A percentile compares a stretch with the other conserved stretches of the same genome.
Evolutionary conservation across 257 asterid species (phyloP).

Genomic region (Capsicum rhomboideum): DNA sequence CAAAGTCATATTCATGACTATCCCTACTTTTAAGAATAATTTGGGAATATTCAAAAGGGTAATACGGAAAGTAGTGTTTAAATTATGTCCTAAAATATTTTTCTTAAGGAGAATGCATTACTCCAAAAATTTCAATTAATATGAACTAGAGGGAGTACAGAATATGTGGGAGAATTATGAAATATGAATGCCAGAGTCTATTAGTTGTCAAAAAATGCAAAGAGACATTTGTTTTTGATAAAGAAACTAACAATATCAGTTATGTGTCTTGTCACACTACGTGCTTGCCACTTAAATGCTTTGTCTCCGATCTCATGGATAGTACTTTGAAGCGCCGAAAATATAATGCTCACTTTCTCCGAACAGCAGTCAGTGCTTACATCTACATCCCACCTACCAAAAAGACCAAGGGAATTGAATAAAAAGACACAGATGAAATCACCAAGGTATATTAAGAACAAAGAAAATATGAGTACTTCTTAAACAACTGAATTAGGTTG

Average conservation of each 20-base stretch:
- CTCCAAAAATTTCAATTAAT: too few species aligned
- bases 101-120: too few species aligned
- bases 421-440: not conserved
- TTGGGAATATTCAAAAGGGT: too few species aligned
- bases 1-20: too few species aligned
- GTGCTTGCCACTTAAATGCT: conserved; percentile 48
- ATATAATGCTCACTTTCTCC: conserved; percentile 54
- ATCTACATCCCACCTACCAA: conserved; percentile 66
- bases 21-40: too few species aligned
- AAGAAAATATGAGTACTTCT: conserved; percentile 28
- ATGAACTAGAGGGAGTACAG: not conserved
- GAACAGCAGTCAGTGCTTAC: conserved; percentile 45
- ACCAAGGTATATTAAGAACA: not conserved
- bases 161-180: not conserved
- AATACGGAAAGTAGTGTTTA: too few species aligned
- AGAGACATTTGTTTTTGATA: conserved; percentile 5
- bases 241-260: conserved; percentile 56
- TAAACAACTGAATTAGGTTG: conserved; percentile 55
- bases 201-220: not conserved
- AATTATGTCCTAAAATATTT: too few species aligned
- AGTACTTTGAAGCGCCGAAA: conserved; percentile 56
- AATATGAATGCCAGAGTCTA: not conserved
- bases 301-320: conserved; percentile 56
- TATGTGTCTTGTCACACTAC: conserved; percentile 45
- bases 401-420: too few species aligned